phyloP scores from a whole-genome alignment of 306 rosid genomes.

The Aeschynomene evenia region DNA sequence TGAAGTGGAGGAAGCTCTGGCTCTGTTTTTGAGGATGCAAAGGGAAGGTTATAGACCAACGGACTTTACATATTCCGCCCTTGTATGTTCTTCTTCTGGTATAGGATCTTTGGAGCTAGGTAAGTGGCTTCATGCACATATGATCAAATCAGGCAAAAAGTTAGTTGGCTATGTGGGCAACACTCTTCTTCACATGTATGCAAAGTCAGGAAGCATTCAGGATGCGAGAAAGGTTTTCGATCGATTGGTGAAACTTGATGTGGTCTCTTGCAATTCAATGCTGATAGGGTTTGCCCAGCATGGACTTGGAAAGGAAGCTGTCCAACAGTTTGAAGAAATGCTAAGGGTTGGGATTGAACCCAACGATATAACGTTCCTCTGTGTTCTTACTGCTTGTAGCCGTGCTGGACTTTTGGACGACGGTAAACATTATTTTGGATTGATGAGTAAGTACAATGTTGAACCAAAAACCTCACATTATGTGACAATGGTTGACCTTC shows the following conservation, averaged over 20 bases:
- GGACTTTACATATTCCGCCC: slow-evolving; percentile 44
- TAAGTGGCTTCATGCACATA: slow-evolving; percentile 49
- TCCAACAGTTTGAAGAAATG: slow-evolving; percentile 40
- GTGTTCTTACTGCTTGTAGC: slow-evolving; percentile 53
- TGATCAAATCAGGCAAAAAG: slow-evolving; percentile 40
- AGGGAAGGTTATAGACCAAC: slow-evolving; percentile 43
- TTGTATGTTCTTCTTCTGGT: slow-evolving; percentile 35
- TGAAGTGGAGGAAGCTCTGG: slow-evolving; percentile 45
- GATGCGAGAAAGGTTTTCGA: slow-evolving; percentile 51
- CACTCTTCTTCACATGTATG: slow-evolving; percentile 58
- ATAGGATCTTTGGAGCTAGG: slow-evolving; percentile 51
- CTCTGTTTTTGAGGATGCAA: slow-evolving; percentile 42
- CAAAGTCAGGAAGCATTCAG: slow-evolving; percentile 47
- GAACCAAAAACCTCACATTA: slow-evolving; percentile 46
- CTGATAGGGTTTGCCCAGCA: slow-evolving; percentile 55
- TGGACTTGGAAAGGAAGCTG: slow-evolving; percentile 57
- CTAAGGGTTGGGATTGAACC: slow-evolving; percentile 38
- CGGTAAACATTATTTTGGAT: slow-evolving; percentile 42
- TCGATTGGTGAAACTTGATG: slow-evolving; percentile 33
- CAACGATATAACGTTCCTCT: slow-evolving; percentile 44
- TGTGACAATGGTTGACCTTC: slow-evolving; percentile 45
- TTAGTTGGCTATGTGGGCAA: slow-evolving; percentile 48
- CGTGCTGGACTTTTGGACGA: slow-evolving; percentile 48
- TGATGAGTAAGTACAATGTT: slow-evolving; percentile 43
- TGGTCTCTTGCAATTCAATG: slow-evolving; percentile 56